Base-by-base conservation (phyloP, 192 early-diverging fungal genomes). In the Phlyctochytrium planicorne region DNA sequence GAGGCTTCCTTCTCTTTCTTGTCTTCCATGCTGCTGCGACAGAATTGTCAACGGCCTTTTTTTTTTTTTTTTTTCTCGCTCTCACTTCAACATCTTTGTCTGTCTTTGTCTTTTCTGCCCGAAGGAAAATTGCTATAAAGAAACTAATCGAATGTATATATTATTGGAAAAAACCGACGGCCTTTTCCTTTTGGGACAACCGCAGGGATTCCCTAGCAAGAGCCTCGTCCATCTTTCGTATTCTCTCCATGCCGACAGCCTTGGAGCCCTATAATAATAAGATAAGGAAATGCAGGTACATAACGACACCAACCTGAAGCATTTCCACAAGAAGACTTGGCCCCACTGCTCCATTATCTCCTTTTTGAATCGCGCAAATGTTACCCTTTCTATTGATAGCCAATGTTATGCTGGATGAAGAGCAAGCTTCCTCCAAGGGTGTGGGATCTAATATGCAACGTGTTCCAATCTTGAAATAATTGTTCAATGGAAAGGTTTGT, bases 341-440 rank as follows among this genome's bases (percentile, higher is more conserved):
- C 47, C 93, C 90, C 36, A 95, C 79, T 2, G 88, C 80, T 24
- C 92, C 92, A 20, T 77, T 65, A 2, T 83, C 90, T 36, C 85
- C 79, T 68, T 98, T 99, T 66, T 97, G 94, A 35, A 95, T 74
- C 6, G 88, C 90, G 73, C 95, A 96, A 1, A 98, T 80, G 27
- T 91, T 80, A 30, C 92, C 91, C 20, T 80, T 71, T 31, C 82
- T 83, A 68, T 95, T 95, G 34, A 98, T 91, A 3, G 88, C 84
- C 6, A 98, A 89, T 2, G 86, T 82, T 2, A 99, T 67, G 64
- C 83, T 85, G 2, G 92, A 91, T 57, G 89, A 85, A 16, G 95
- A 82, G 35, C 93, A 93, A 4, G 88, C 82, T 66, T 99, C 97
- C 78, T 99, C 97, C 64, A 91, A 76, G 24, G 90, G 87, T 10